Evolutionary conservation across 2,329 filamentous ascomycete genomes (phyloP).

Genomic region (Pestalotiopsis sp.): DNA sequence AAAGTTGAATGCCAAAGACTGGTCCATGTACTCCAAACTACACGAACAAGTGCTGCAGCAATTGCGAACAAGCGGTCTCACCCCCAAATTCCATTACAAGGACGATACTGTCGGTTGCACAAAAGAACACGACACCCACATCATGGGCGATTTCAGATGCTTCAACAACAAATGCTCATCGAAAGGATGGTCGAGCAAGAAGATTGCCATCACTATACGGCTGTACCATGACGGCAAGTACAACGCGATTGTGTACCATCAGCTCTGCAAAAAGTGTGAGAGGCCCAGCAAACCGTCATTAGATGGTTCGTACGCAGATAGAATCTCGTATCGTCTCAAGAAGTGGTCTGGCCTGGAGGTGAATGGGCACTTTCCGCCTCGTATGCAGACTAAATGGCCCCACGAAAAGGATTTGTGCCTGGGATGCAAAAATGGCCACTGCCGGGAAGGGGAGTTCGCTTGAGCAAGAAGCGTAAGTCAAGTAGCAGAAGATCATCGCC

Average conservation of each 20-base stretch:
- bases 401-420: constrained; percentile 35
- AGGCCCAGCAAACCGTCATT: constrained; percentile 22
- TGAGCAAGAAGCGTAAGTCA: not conserved
- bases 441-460: constrained; percentile 13
- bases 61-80: constrained; percentile 1
- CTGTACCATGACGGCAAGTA: constrained; percentile 31
- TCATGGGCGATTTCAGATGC: constrained; percentile 38
- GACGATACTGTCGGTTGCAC: constrained; percentile 18
- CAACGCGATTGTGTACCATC: constrained; percentile 39
- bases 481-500: not conserved
- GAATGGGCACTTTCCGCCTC: constrained; percentile 10
- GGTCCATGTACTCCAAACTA: constrained; percentile 12
- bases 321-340: constrained; percentile 38
- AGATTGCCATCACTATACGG: constrained; percentile 36
- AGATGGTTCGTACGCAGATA: constrained; percentile 35
- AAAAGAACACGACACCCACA: constrained; percentile 27
- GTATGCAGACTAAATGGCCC: constrained; percentile 14
- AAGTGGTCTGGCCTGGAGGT: constrained; percentile 34
- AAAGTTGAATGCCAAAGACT: not conserved
- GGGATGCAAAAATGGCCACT: constrained; percentile 37
- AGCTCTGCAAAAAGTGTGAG: constrained; percentile 34
- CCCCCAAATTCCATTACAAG: constrained; percentile 23
- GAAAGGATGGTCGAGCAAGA: constrained; percentile 34
- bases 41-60: constrained; percentile 11
- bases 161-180: constrained; percentile 25